Conservation (phyloP, 306 rosid species). For the Lathyrus sativus region DNA sequence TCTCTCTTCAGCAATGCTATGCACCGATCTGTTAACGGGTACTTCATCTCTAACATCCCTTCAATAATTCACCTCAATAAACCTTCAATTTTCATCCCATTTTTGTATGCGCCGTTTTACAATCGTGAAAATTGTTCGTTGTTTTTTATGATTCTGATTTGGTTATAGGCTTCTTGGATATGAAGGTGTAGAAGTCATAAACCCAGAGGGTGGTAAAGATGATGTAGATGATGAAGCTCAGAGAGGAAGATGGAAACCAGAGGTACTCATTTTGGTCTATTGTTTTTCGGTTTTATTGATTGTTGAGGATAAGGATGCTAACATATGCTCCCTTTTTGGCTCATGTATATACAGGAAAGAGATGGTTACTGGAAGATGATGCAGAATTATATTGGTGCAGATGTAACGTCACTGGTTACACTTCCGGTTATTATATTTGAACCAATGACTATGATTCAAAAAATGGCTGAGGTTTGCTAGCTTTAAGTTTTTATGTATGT, state of each 20-base stretch:
- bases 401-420: slow-evolving; percentile 85
- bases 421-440: slow-evolving; percentile 89
- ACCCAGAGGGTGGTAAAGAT: slow-evolving; percentile 94
- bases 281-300: background rate
- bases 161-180: slow-evolving; percentile 66
- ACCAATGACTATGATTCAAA: slow-evolving; percentile 97
- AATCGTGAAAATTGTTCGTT: slow-evolving; percentile 1
- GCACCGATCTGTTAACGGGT: slow-evolving; percentile 97
- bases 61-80: slow-evolving; percentile 22
- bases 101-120: background rate
- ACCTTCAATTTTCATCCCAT: background rate
- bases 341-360: slow-evolving; percentile 60
- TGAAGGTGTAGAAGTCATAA: slow-evolving; percentile 91
- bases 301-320: too few species aligned
- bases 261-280: slow-evolving; percentile 50
- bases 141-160: slow-evolving; percentile 30
- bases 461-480: slow-evolving; percentile 84
- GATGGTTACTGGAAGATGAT: slow-evolving; percentile 98
- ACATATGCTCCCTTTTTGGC: too few species aligned
- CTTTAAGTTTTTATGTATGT: slow-evolving; percentile 17
- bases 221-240: slow-evolving; percentile 88
- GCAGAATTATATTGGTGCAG: slow-evolving; percentile 86
- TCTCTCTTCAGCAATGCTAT: slow-evolving; percentile 74
- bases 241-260: slow-evolving; percentile 92
- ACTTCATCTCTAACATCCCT: background rate